Base-by-base conservation (phyloP, 2,329 filamentous ascomycete genomes). In the Ilyonectria robusta region DNA sequence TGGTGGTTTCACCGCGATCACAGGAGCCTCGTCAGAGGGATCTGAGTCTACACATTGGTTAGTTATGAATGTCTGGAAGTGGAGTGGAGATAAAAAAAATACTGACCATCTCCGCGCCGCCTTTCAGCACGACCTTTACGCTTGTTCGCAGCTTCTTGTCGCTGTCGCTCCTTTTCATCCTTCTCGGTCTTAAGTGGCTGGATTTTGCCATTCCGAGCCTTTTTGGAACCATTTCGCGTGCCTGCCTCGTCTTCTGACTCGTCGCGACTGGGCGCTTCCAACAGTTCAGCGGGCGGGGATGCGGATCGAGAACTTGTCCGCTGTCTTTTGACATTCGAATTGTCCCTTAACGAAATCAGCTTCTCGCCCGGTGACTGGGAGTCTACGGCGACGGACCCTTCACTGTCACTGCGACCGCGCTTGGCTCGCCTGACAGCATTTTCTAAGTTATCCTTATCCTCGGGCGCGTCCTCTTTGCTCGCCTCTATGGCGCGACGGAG, bases 401-500 rank as follows among this genome's bases (percentile, higher is more conserved):
- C 94, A 77, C 94, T 97, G 68, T 96, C 94, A 76, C 96, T 97
- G 69, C 95, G 89, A 68, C 91, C 92, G 76, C 96, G 87, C 83
- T 99, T 99, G 26, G 89, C 87, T 76, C 93, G 90, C 70, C 92
- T 87, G 58, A 83, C 87, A 44, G 84, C 84, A 59, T 86, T 85
- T 40, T 92, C 90, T 13, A 69, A 47, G 15, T 79, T 78, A 37
- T 85, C 80, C 11, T 85, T 78, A 37, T 85, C 80, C 11, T 85
- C 84, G 13, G 84, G 81, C 54, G 87, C 90, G 48, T 97, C 94
- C 77, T 93, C 92, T 82, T 95, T 98, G 84, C 96, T 99, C 68
- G 97, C 95, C 80, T 98, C 95, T 74, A 99, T 94, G 33, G 95
- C 96, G 72, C 93, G 90, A 61, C 94, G 90, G 44, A 99, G 81